Evolutionary conservation across 768 basidiomycete species (phyloP).

Genomic region (Suillus decipiens): DNA sequence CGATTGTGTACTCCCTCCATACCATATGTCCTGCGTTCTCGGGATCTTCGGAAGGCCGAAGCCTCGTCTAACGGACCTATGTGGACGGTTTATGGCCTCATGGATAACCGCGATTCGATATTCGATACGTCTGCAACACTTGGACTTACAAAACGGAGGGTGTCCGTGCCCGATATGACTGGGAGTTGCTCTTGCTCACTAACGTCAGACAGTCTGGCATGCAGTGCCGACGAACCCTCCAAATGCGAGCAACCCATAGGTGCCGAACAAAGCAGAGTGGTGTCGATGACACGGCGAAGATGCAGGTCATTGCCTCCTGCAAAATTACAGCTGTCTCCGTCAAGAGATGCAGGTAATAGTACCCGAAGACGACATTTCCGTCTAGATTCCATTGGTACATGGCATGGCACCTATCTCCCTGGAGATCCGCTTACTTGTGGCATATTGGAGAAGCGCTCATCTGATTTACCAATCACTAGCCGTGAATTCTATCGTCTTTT

Average conservation of each 20-base stretch:
- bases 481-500: conserved; percentile 28
- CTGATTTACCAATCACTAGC: conserved; percentile 15
- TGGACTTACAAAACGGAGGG: conserved; percentile 20
- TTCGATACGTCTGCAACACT: conserved; percentile 16
- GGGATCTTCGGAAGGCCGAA: conserved; percentile 23
- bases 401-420: not conserved
- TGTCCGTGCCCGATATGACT: conserved; percentile 11
- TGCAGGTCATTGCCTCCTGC: not conserved
- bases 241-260: conserved; percentile 31
- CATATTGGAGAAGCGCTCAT: too few relatives aligned
- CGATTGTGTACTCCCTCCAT: conserved; percentile 16
- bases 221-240: conserved; percentile 21
- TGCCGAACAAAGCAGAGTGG: conserved; percentile 29
- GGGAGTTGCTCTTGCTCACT: conserved; percentile 21
- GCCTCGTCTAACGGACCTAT: conserved; percentile 3
- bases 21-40: conserved; percentile 21
- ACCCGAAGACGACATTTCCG: not conserved
- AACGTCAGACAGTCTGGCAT: conserved; percentile 30
- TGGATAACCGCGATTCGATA: conserved; percentile 5
- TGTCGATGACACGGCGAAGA: conserved; percentile 20
- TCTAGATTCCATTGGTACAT: not conserved
- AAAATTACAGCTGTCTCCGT: not conserved
- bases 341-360: not conserved
- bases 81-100: conserved; percentile 6
- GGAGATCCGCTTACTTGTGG: not conserved